Evolutionary conservation across 345 rosid species (phyloP), one percentile per base, ranked within the genome.

Genomic region (Gossypium anomalum): DNA sequence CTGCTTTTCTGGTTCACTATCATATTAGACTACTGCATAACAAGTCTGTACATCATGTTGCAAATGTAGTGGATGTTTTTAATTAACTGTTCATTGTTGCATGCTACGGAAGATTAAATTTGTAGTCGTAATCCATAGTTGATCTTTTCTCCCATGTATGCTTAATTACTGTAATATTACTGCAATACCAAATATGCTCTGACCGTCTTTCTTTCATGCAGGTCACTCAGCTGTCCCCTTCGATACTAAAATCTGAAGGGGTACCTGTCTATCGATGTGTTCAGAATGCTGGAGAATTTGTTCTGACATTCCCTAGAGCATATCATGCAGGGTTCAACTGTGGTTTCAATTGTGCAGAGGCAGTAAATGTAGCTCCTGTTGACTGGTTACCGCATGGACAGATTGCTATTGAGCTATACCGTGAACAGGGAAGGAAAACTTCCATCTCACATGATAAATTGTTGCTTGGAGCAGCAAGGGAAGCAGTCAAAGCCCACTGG

Each of bases 301-400:
- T 96, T 71, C 81, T 96, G 80, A 96, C 99, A 73, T 93, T 96
- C 79, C 99, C 99, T 73, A 90, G 98, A 78, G 99, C 99, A 67
- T 96, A 92, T 83, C 98, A 96, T 90, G 84, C 99, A 3, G 99
- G 99, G 72, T 96, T 96, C 80, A 96, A 93, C 74, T 82, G 81
- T 78, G 99, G 99, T 67, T 96, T 96, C 84, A 96, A 96, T 78
- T 96, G 97, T 78, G 99, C 98, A 1, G 99, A 96, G 85, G 99
- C 99, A 53, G 99, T 96, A 48, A 96, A 96, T 82, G 97, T 93
- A 56, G 99, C 99, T 66, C 99, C 99, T 56, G 93, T 93, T 78
- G 99, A 96, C 77, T 96, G 99, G 99, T 81, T 93, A 76, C 95
- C 98, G 47, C 98, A 96, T 83, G 99, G 99, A 60, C 97, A 90